These are phyloP conservation scores for Phaeosphaeria sp. DNA, from an alignment of 2,329 filamentous ascomycete species.

Conservation along the genomic window DNA sequence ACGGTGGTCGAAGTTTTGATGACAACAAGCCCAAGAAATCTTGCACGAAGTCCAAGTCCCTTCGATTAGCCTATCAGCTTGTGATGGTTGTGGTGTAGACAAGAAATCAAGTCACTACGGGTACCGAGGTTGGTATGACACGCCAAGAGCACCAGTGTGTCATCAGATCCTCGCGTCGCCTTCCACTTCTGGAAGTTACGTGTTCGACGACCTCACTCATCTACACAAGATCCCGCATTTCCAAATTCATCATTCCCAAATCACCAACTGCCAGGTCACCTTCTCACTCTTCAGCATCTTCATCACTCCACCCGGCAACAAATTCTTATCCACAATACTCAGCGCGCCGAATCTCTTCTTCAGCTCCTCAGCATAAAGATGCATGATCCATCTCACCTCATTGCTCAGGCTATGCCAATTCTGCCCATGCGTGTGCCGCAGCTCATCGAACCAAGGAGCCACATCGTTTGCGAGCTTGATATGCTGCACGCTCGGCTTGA, in stretches of 20 bases:
- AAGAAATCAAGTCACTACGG: neutral
- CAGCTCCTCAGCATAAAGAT: conserved; percentile 51
- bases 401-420: conserved; percentile 16
- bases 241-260: conserved; percentile 1
- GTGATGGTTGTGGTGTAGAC: neutral
- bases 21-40: too few relatives aligned
- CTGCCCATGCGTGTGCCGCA: neutral
- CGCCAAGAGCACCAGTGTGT: neutral
- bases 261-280: conserved; percentile 17
- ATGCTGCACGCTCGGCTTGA: conserved; percentile 37
- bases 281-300: conserved; percentile 47
- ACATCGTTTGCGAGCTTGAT: conserved; percentile 28
- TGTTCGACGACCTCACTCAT: too few relatives aligned
- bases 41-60: too few relatives aligned
- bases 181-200: too few relatives aligned
- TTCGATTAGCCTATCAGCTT: neutral
- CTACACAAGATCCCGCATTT: neutral
- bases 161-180: neutral
- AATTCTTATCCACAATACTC: conserved; percentile 50
- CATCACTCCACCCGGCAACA: conserved; percentile 53
- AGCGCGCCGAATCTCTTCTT: conserved; percentile 47
- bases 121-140: neutral
- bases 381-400: conserved; percentile 50
- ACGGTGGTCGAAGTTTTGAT: neutral
- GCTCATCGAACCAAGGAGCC: conserved; percentile 12